These are phyloP conservation scores for Spiraea crenata DNA, from an alignment of 331 rosid genomes.

Conservation along the genomic window DNA sequence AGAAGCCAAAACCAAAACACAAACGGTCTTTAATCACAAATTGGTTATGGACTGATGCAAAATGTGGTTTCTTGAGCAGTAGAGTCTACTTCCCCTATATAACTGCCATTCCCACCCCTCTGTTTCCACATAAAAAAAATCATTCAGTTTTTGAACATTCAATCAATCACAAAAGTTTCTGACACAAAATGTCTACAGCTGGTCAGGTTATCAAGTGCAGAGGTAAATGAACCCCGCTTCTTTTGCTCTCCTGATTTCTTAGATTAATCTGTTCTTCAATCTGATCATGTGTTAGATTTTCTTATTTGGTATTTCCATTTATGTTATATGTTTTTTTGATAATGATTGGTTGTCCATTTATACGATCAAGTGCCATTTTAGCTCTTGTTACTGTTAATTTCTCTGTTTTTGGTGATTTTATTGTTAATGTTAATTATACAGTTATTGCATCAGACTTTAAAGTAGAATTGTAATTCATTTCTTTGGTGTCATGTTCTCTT, in stretches of 20 bases:
- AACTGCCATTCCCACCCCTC: neutral
- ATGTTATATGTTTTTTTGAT: neutral
- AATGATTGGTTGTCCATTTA: neutral
- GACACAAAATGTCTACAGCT: slow-evolving; percentile 36
- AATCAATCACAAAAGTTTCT: neutral
- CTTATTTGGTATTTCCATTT: neutral
- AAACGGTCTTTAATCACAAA: too few relatives aligned
- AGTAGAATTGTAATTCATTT: too few relatives aligned
- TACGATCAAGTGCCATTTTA: neutral
- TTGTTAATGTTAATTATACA: too few relatives aligned
- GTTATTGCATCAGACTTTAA: too few relatives aligned
- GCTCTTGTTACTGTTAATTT: neutral
- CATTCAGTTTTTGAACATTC: too few relatives aligned
- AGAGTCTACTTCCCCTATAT: neutral
- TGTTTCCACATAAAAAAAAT: neutral
- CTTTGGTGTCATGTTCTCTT: too few relatives aligned
- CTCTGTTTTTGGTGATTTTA: neutral
- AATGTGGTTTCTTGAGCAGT: too few relatives aligned
- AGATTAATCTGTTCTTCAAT: neutral
- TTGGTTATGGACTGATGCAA: too few relatives aligned
- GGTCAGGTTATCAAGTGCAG: slow-evolving; percentile 59
- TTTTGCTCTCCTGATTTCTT: neutral
- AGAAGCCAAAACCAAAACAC: too few relatives aligned
- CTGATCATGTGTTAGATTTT: neutral
- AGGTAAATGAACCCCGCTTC: slow-evolving; percentile 25